Evolutionary conservation across 192 early-diverging fungal species (phyloP), one percentile per base, ranked within the genome.

Genomic region (Paraglomus brasilianum): DNA sequence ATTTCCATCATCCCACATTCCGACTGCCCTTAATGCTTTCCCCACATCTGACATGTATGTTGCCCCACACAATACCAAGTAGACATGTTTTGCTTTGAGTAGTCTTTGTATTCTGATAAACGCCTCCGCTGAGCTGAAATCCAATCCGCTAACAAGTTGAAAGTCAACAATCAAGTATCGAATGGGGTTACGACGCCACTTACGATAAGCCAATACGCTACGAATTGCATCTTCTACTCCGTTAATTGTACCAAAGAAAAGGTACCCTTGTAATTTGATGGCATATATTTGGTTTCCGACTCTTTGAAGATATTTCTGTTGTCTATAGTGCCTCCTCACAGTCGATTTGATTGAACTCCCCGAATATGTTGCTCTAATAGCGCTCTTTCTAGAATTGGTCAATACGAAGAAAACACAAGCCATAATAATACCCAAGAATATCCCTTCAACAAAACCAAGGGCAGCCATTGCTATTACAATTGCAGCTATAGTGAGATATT

Each of bases 391-490:
- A 43, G 86, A 86, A 73, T 91, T 91, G 41, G 85, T 78, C 2
- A 93, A 81, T 10, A 95, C 93, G 79, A 99, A 99, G 80, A 98
- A 98, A 39, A 98, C 77, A 75, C 93, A 96, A 5, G 97, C 93
- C 70, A 96, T 78, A 2, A 97, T 75, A 24, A 99, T 91, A 10
- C 97, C 97, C 36, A 95, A 74, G 55, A 96, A 88, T 66, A 97
- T 95, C 14, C 97, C 97, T 69, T 99, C 95, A 13, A 95, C 95
- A 77, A 99, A 99, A n/a, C 97, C 96, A 45, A 95, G 74, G 11
- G 75, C 74, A 8, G 91, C 93, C 96, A 98, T 98, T 44, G 88
- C 83, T 14, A 88, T 67, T 6, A 98, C 84, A 74, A 97, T 98
- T 9, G 82, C 76, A 8, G 87, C 52, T 41, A 99, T 96, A 6